These are phyloP conservation scores for Onygenales sp. DNA, from an alignment of 2,329 filamentous ascomycete genomes.

Conservation along the genomic window DNA sequence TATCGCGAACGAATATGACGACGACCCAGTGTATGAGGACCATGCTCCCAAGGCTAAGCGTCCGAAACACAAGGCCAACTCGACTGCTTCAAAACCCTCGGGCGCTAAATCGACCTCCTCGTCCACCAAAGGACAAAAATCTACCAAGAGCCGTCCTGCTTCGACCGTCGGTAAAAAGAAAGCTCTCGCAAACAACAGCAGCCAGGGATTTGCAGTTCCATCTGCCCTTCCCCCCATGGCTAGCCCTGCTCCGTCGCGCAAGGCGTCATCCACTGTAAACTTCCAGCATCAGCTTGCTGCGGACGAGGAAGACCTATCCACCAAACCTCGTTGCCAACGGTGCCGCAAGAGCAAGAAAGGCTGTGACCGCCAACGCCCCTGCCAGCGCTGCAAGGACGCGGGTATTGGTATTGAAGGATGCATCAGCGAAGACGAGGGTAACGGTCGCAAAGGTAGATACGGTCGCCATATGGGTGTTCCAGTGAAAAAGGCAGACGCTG, in stretches of 20 bases:
- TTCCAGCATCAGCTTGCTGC: constrained; percentile 52
- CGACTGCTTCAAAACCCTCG: constrained; percentile 21
- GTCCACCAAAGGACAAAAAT: constrained; percentile 13
- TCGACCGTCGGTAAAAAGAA: constrained; percentile 32
- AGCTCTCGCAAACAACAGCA: constrained; percentile 11
- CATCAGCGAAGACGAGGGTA: constrained; percentile 94
- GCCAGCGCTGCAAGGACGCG: constrained; percentile 89
- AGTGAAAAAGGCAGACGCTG: constrained; percentile 47
- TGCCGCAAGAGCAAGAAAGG: constrained; percentile 99
- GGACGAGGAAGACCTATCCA: constrained; percentile 84
- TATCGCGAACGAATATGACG: constrained; percentile 48
- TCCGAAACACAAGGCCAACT: constrained; percentile 38
- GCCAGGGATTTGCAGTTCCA: constrained; percentile 46
- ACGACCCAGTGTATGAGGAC: constrained; percentile 25
- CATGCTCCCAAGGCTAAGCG: constrained; percentile 41
- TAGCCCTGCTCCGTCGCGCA: constrained; percentile 35
- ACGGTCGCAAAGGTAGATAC: constrained; percentile 91
- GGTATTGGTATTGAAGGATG: constrained; percentile 89
- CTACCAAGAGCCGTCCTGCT: constrained; percentile 24
- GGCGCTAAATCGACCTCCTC: constrained; percentile 17
- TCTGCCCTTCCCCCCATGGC: constrained; percentile 25
- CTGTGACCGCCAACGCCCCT: constrained; percentile 91
- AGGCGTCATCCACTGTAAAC: constrained; percentile 43
- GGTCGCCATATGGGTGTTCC: constrained; percentile 60
- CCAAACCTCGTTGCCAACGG: constrained; percentile 92